Evolutionary conservation across 306 rosid genomes (phyloP), one percentile per base, ranked within the genome.

Genomic region (Cicer arietinum): DNA sequence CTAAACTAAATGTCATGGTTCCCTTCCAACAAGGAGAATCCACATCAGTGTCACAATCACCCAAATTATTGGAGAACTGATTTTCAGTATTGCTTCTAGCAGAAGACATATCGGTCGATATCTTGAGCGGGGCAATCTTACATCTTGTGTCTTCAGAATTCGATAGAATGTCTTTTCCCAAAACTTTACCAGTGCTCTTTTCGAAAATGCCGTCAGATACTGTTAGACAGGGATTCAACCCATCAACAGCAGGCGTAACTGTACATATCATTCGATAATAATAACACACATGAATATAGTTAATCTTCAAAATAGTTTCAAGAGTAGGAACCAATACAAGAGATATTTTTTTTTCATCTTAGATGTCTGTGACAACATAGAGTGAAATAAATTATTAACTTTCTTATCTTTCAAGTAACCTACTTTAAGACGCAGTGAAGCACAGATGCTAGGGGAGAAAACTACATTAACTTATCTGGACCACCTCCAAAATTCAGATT

Each of bases 1-100:
- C 67, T 79, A 16, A 77, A 68, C 73, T 10, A 66, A 74, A 56
- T 40, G 67, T 73, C 80, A 13, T 41, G 52, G 77, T 82, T 78
- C 93, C 93, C 76, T 82, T 84, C 90, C 90, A 86, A 72, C 90
- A 85, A 61, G 93, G 93, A 75, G 93, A 88, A 79, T 88, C 91
- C 81, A 79, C 83, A 74, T 87, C 93, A 71, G 86, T 77, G 69
- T 85, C 96, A 40, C 83, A 59, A 53, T 83, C 89, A 10, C 65
- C 85, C 14, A 71, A 61, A 50, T 14, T 52, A 62, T 72, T 13
- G 4, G 85, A 77, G 35, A 79, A 67, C 76, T 78, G 77, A 74
- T 62, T 58, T 59, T 73, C 86, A 78, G 73, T 51, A 79, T 20
- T 47, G 7, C 53, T 67, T 75, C 79, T 81, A 52, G 77, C 50